phyloP scores from a whole-genome alignment of 2,329 filamentous ascomycete genomes.

The Colletotrichum tropicale region DNA sequence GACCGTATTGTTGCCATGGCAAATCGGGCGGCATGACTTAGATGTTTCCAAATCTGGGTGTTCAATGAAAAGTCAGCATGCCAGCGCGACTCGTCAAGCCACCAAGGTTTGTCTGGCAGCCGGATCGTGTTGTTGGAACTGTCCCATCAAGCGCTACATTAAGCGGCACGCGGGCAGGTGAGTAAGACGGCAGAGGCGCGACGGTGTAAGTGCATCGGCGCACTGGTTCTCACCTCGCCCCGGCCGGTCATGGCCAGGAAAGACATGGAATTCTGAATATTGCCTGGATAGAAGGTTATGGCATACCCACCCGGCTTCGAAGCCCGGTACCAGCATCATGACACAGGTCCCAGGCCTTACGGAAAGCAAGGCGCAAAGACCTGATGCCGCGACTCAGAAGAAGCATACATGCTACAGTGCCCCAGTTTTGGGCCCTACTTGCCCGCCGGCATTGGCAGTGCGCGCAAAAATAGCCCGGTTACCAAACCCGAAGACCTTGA shows the following conservation, averaged over 20 bases:
- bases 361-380: neutral
- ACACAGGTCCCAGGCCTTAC: neutral
- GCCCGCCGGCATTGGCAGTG: neutral
- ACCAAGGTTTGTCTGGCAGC: neutral
- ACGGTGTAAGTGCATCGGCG: neutral
- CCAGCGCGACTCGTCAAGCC: neutral
- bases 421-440: neutral
- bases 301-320: neutral
- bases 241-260: neutral
- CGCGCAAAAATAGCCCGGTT: neutral
- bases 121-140: neutral
- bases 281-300: neutral
- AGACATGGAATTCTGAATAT: neutral
- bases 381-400: neutral
- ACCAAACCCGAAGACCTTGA: neutral
- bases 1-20: neutral
- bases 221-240: neutral
- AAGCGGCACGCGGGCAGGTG: neutral
- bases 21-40: neutral
- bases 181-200: neutral
- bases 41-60: neutral
- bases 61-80: neutral
- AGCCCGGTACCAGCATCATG: slow-evolving; percentile 1
- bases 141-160: neutral
- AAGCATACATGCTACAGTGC: neutral